phyloP scores from a whole-genome alignment of 169 alveolate genomes.

The Sarcocystis neurona region DNA sequence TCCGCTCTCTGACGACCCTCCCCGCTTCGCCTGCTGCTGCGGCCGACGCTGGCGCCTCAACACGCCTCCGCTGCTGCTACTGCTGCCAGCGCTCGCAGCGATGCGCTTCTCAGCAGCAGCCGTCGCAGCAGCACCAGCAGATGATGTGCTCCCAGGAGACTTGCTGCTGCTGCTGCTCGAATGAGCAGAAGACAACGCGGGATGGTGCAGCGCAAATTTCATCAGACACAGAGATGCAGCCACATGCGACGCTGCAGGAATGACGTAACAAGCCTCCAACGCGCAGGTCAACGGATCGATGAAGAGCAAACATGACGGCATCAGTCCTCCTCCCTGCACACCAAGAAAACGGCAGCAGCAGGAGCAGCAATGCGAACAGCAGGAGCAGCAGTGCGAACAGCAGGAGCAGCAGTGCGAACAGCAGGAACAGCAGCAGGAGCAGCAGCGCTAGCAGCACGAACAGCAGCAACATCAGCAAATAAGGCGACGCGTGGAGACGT shows the following conservation, averaged over 20 bases:
- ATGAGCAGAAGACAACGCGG: not conserved
- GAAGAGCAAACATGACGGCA: conserved; percentile 27
- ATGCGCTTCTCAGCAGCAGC: no score
- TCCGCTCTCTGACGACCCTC: not conserved
- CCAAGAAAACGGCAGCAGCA: not conserved
- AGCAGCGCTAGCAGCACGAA: not conserved
- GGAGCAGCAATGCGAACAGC: not conserved
- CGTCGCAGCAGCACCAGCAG: no score
- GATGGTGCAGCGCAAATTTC: not conserved
- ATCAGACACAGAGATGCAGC: conserved; percentile 20
- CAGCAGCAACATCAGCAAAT: not conserved
- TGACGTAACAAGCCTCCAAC: not conserved
- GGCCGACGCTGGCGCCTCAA: no score
- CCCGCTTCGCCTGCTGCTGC: not conserved
- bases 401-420: conserved; percentile 4
- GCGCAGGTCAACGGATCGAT: conserved; percentile 21
- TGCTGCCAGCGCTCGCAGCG: no score
- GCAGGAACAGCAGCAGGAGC: not conserved
- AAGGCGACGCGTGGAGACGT: not conserved
- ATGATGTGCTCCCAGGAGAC: no score
- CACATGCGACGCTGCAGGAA: not conserved
- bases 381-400: not conserved
- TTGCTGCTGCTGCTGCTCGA: not conserved
- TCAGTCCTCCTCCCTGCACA: conserved; percentile 15
- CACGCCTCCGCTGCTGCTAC: no score